A percentile compares a stretch with the other conserved stretches of the same genome.
Conservation (phyloP, 2,329 filamentous ascomycete genomes). For the Ascomycota sp. region DNA sequence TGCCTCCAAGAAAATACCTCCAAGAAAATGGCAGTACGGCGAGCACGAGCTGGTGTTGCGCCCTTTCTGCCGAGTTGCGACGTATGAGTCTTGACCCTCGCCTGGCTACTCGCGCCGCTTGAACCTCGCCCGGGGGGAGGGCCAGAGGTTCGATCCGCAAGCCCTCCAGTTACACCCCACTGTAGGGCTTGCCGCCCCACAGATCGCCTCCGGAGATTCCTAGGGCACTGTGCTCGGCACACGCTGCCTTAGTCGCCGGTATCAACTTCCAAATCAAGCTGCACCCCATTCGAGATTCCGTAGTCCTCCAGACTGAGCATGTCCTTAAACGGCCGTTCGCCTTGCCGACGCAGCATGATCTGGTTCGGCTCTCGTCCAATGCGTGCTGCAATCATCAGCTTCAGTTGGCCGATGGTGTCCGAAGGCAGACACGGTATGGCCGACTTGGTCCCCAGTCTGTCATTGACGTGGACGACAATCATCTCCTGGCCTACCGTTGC, state of each 20-base stretch:
- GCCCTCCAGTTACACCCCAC: no score
- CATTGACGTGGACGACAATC: slow-evolving; percentile 88
- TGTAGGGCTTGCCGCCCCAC: no score
- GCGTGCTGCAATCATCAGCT: slow-evolving; percentile 73
- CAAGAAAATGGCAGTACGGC: no score
- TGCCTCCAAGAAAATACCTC: no score
- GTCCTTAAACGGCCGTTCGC: slow-evolving; percentile 87
- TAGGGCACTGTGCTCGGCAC: no score
- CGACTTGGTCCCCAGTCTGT: slow-evolving; percentile 88
- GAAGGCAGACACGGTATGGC: slow-evolving; percentile 75
- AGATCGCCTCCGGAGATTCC: no score
- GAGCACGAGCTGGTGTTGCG: no score
- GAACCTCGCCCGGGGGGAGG: no score
- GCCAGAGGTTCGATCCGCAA: no score
- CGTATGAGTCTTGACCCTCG: no score
- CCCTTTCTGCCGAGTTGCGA: no score
- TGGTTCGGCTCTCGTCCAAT: slow-evolving; percentile 81
- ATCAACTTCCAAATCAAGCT: slow-evolving; percentile 41
- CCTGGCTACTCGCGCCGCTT: no score
- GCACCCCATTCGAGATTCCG: slow-evolving; percentile 78
- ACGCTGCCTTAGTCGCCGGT: slow-evolving; percentile 29
- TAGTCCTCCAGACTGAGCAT: slow-evolving; percentile 76
- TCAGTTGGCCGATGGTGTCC: slow-evolving; percentile 72
- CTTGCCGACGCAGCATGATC: slow-evolving; percentile 80
- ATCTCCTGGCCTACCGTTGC: slow-evolving; percentile 68